Evolutionary conservation across 2,329 filamentous ascomycete species (phyloP), one percentile per base, ranked within the genome.

Genomic region (Emericellopsis cladophorae): DNA sequence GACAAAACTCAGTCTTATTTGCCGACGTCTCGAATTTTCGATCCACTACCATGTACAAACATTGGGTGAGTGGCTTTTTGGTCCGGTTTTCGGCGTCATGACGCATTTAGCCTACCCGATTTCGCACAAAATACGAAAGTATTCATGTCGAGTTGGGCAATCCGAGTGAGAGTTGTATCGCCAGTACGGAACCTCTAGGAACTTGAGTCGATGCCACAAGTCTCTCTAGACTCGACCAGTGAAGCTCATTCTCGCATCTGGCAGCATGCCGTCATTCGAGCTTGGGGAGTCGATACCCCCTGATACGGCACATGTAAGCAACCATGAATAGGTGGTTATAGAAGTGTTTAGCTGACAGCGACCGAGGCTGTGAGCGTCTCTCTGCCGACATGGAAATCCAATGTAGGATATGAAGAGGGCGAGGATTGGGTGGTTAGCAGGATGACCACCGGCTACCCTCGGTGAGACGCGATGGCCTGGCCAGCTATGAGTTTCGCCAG

Each of bases 331-430:
- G 14, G 16, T 32, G 24, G 24, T 39, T n/a, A 21, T 21, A 21
- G 32, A 9, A 11, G 18, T 35, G 32, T 35, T 15, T 21, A 5
- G 9, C 32, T 35, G 18, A 35, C 32, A 3, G 8, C 8, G 32
- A 8, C 23, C 22, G 41, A 95, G 89, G 92, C 90, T 48, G 86
- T 96, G 48, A 96, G 90, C 59, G 90, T 96, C 34, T 96, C 92
- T 14, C 68, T 98, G 22, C 92, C 92, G 32, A 93, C 88, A 63
- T 98, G 92, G 92, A 73, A 72, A 49, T 72, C 88, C 48, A 96
- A 94, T 53, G 70, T 98, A 32, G 90, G 79, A 33, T 98, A 98
- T 55, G 92, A 98, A 60, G 88, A 98, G 60, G 90, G 88, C 39
- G 74, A 93, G 56, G 68, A 80, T 42, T 92, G 86, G 81, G 85